Evolutionary conservation across 1,284 basidiomycete genomes (phyloP).

Genomic region (Rhodofomes roseus): DNA sequence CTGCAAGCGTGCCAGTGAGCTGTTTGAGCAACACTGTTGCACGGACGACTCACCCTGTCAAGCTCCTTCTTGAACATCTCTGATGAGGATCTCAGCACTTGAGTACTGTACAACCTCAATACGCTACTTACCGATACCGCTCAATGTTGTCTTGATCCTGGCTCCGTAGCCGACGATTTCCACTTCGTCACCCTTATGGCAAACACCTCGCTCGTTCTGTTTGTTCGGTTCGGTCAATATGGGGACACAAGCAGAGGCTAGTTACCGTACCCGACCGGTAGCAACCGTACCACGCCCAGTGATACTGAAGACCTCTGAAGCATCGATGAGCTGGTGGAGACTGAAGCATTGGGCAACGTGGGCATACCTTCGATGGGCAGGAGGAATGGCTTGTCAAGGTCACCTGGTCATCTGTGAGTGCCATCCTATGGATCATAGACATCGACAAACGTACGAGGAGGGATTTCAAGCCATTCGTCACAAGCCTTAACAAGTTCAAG

Average conservation of each 20-base stretch:
- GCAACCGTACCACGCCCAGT: constrained; percentile 98
- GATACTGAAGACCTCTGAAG: constrained; percentile 91
- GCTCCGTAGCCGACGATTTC: constrained; percentile 91
- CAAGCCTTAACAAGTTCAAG: constrained; percentile 84
- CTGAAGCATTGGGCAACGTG: neutral
- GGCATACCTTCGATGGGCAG: constrained; percentile 83
- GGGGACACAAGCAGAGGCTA: neutral
- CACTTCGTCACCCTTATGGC: constrained; percentile 91
- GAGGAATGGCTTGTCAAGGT: constrained; percentile 97
- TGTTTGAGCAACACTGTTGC: neutral
- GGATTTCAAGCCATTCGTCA: constrained; percentile 95
- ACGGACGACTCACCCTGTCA: constrained; percentile 60
- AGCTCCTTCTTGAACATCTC: constrained; percentile 99
- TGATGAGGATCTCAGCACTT: constrained; percentile 22
- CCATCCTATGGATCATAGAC: too few relatives aligned
- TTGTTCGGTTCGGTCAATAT: neutral
- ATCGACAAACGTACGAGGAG: constrained; percentile 59
- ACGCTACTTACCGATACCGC: constrained; percentile 77
- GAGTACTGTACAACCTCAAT: neutral
- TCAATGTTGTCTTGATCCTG: constrained; percentile 89
- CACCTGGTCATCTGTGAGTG: constrained; percentile 78
- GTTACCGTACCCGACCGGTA: constrained; percentile 74
- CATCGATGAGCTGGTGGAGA: neutral
- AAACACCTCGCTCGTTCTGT: constrained; percentile 91
- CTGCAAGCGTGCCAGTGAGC: constrained; percentile 29